These are phyloP conservation scores for Sambucus nigra DNA, from an alignment of 129 eudicot genomes.

Conservation along the genomic window DNA sequence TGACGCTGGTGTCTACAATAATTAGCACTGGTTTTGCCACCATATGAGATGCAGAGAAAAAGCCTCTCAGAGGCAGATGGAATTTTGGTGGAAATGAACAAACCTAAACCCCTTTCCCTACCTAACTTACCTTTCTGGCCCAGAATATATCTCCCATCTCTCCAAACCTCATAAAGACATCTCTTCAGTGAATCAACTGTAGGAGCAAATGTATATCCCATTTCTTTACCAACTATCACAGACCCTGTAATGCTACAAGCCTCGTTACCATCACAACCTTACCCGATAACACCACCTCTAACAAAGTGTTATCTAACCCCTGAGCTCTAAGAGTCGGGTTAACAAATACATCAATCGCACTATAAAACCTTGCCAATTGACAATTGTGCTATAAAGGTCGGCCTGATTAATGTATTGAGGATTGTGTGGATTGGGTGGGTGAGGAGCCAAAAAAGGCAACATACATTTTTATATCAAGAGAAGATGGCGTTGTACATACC, in stretches of 20 bases:
- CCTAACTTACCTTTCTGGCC: constrained; percentile 48
- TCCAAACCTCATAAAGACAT: constrained; percentile 51
- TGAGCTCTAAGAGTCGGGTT: constrained; percentile 80
- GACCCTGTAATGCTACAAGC: constrained; percentile 68
- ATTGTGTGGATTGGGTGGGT: no score
- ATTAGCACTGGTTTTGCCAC: constrained; percentile 15
- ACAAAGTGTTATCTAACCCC: constrained; percentile 64
- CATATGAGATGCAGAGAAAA: constrained; percentile 52
- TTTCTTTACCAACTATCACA: constrained; percentile 38
- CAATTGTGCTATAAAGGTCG: no score
- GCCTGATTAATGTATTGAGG: no score
- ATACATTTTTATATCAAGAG: no score
- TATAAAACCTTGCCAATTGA: constrained; percentile 54
- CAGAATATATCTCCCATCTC: constrained; percentile 45
- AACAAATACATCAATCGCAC: constrained; percentile 54
- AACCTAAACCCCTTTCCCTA: constrained; percentile 51
- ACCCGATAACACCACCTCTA: constrained; percentile 64
- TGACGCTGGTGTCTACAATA: constrained; percentile 29
- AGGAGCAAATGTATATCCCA: constrained; percentile 71
- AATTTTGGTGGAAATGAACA: constrained; percentile 75
- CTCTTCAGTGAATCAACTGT: constrained; percentile 39
- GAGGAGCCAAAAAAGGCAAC: no score
- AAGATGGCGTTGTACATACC: no score
- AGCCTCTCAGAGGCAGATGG: constrained; percentile 64
- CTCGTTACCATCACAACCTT: constrained; percentile 65